Conservation (phyloP, 2,329 filamentous ascomycete species). For the Fusarium mundagurra region DNA sequence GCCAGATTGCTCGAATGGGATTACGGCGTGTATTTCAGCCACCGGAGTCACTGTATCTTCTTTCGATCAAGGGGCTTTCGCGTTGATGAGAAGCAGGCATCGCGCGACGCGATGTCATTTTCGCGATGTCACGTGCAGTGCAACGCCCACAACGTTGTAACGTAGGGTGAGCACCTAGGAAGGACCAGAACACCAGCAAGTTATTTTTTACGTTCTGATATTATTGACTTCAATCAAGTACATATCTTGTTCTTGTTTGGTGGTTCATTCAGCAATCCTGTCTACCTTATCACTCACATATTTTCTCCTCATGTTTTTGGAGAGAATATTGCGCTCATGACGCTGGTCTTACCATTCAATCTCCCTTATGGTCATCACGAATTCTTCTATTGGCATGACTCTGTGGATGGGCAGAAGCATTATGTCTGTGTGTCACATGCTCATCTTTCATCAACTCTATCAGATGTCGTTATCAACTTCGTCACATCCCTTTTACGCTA, state of each 20-base stretch:
- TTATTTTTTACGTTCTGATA: not conserved
- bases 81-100: not conserved
- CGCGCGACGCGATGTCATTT: conserved; percentile 19
- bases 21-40: not conserved
- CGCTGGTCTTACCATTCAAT: not conserved
- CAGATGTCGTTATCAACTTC: not conserved
- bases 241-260: not conserved
- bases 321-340: not conserved
- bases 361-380: not conserved
- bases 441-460: not conserved
- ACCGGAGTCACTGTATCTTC: not conserved
- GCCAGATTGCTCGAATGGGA: not conserved
- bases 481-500: conserved; percentile 10
- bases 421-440: not conserved
- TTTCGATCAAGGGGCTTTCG: not conserved
- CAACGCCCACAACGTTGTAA: accelerated
- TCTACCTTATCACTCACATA: no score
- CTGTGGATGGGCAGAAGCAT: not conserved
- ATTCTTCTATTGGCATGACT: not conserved
- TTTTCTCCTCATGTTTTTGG: not conserved
- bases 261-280: not conserved
- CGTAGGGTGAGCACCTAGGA: no score
- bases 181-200: not conserved
- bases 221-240: not conserved
- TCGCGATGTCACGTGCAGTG: conserved; percentile 31